Conservation (phyloP, 176 grass and related monocot species). For the Calamus simplicifolius region DNA sequence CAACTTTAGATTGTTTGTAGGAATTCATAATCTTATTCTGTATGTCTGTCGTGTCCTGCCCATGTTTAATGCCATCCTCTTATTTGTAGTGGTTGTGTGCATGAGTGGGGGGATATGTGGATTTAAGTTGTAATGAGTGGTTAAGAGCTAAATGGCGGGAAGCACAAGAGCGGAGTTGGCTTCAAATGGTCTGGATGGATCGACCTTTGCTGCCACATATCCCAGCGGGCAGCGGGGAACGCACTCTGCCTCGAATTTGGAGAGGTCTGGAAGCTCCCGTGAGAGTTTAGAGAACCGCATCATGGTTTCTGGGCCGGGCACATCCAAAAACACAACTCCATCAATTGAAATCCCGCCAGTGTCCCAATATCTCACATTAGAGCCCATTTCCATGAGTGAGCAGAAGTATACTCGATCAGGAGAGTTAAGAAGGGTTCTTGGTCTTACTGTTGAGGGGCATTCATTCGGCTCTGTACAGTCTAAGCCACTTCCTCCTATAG, state of each 20-base stretch:
- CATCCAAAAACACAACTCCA: slow-evolving; percentile 31
- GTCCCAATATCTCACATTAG: slow-evolving; percentile 46
- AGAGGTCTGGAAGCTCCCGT: slow-evolving; percentile 31
- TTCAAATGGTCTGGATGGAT: slow-evolving; percentile 17
- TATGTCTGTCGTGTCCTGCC: too few relatives aligned
- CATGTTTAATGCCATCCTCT: too few relatives aligned
- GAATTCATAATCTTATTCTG: too few relatives aligned
- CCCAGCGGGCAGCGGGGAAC: slow-evolving; percentile 18
- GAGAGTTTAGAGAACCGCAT: slow-evolving; percentile 21
- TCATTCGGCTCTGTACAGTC: slow-evolving; percentile 28
- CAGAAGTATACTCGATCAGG: slow-evolving; percentile 41
- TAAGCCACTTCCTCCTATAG: slow-evolving; percentile 29
- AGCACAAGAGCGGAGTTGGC: slow-evolving; percentile 10
- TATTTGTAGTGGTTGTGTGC: not conserved
- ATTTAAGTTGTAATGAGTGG: not conserved
- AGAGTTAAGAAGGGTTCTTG: slow-evolving; percentile 51
- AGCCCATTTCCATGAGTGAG: slow-evolving; percentile 31
- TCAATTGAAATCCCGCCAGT: slow-evolving; percentile 27
- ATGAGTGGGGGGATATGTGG: not conserved
- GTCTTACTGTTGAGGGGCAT: slow-evolving; percentile 42
- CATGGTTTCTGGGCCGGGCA: slow-evolving; percentile 9
- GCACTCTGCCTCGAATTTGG: slow-evolving; percentile 8
- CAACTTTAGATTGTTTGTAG: too few relatives aligned
- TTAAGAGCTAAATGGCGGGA: slow-evolving; percentile 29
- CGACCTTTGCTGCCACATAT: slow-evolving; percentile 9